Evolutionary conservation across 2,329 filamentous ascomycete species (phyloP), one percentile per base, ranked within the genome.

Genomic region (Penicillium vulpinum): DNA sequence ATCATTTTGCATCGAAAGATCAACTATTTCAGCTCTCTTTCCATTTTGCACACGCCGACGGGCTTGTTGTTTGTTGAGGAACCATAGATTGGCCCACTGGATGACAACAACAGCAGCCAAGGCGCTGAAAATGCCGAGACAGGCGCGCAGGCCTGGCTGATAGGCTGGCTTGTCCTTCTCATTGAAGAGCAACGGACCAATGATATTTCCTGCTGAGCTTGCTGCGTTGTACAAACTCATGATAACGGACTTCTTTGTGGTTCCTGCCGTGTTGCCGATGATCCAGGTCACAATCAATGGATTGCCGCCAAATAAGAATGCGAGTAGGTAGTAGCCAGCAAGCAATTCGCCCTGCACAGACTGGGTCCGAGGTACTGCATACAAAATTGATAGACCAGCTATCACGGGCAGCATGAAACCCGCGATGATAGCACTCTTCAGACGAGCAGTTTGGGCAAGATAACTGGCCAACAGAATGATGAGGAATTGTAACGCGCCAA

Each of bases 271-370:
- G 69, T 90, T 90, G 8, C 82, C 85, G 6, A 89, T 80, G 56
- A 89, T 85, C 87, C 87, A 90, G 0, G 84, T 81, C 0, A 89
- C 83, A 26, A 88, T 82, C 10, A 90, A 75, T 0, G 86, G 86
- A 63, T 87, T 88, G 1, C 82, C 84, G 1, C 85, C 85, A 59
- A 85, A 89, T 9, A 89, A 74, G 69, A 88, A 89, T 0, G 85
- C 83, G 0, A 88, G 78, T 2, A 89, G 75, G 62, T 89, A 89
- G 70, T 88, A 89, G 0, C 82, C 85, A 0, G 78, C 81, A 2
- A 89, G 75, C 2, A 88, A 66, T 0, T 78, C 73, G 0, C 79
- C 76, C 43, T 78, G 75, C n/a, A 79, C 70, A 1, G 74, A 69
- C 0, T 72, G 65, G 1, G 57, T 60, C 31, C 80, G 75, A 28